These are phyloP conservation scores for Citrus cavaleriei DNA, from an alignment of 345 rosid species.

Conservation along the genomic window DNA sequence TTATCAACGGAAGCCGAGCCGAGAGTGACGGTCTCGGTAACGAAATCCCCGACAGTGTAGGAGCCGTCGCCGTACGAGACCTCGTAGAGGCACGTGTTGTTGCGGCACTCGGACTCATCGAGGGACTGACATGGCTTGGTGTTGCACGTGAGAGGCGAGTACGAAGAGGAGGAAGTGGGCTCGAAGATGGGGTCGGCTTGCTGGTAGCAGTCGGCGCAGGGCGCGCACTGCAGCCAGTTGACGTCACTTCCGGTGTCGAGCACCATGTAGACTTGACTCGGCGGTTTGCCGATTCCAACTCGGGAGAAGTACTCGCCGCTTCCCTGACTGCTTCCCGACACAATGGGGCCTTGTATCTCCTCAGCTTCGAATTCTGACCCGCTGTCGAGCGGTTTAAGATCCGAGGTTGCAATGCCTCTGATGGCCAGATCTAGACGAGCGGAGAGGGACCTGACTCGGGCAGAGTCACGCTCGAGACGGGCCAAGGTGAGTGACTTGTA, in stretches of 20 bases:
- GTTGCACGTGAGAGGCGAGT: conserved; percentile 56
- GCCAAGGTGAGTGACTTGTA: conserved; percentile 61
- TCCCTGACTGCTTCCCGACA: conserved; percentile 81
- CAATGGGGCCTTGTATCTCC: conserved; percentile 47
- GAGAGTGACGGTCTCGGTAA: conserved; percentile 65
- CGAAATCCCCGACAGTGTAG: conserved; percentile 78
- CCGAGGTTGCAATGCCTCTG: conserved; percentile 31
- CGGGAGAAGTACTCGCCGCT: conserved; percentile 96
- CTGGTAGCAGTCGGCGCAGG: conserved; percentile 85
- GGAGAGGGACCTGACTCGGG: conserved; percentile 53
- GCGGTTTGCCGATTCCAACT: conserved; percentile 73
- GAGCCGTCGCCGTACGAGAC: conserved; percentile 94
- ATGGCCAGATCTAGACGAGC: conserved; percentile 53
- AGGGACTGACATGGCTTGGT: conserved; percentile 60
- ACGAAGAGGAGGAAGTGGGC: conserved; percentile 66
- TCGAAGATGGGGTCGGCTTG: conserved; percentile 86
- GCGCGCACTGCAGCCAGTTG: conserved; percentile 88
- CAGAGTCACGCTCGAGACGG: conserved; percentile 67
- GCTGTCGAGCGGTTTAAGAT: conserved; percentile 45
- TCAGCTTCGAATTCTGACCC: conserved; percentile 25
- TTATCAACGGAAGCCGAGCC: conserved; percentile 53
- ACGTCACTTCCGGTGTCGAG: conserved; percentile 89
- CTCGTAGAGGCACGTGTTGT: conserved; percentile 69
- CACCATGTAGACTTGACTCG: conserved; percentile 67
- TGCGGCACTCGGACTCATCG: conserved; percentile 63